phyloP scores from a whole-genome alignment of 176 grass and related monocot genomes.

The Pharus latifolius region DNA sequence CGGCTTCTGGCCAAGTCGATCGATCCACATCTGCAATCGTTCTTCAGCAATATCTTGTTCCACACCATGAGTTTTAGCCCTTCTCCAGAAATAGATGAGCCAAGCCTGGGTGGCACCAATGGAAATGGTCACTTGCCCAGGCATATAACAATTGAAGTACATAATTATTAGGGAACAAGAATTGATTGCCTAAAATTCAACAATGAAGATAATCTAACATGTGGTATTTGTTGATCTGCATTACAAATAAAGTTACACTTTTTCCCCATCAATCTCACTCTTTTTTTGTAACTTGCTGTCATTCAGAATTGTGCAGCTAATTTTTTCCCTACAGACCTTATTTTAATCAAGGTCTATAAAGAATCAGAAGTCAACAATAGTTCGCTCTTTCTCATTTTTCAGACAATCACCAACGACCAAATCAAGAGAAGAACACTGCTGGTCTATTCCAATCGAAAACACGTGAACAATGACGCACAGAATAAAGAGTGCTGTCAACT shows the following conservation, averaged over 20 bases:
- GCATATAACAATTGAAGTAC: background rate
- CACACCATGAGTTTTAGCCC: constrained; percentile 59
- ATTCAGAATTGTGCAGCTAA: background rate
- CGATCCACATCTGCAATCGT: constrained; percentile 63
- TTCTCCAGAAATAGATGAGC: constrained; percentile 88
- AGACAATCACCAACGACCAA: background rate
- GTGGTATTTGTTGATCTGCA: background rate
- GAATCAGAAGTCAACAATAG: background rate
- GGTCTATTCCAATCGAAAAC: background rate
- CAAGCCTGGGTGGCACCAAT: constrained; percentile 45
- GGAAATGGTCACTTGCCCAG: background rate
- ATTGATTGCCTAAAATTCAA: background rate
- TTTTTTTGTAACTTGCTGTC: background rate
- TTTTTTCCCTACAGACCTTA: background rate
- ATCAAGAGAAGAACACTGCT: background rate
- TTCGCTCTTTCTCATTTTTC: background rate
- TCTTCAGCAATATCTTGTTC: constrained; percentile 94
- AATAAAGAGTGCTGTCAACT: no score
- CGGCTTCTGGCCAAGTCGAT: constrained; percentile 46
- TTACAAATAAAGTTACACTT: background rate
- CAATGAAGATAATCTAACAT: background rate
- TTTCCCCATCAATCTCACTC: background rate
- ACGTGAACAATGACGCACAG: no score
- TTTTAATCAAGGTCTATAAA: background rate
- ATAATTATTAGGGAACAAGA: background rate